Evolutionary conservation across 2,329 filamentous ascomycete genomes (phyloP).

Genomic region (Fusarium sp.): DNA sequence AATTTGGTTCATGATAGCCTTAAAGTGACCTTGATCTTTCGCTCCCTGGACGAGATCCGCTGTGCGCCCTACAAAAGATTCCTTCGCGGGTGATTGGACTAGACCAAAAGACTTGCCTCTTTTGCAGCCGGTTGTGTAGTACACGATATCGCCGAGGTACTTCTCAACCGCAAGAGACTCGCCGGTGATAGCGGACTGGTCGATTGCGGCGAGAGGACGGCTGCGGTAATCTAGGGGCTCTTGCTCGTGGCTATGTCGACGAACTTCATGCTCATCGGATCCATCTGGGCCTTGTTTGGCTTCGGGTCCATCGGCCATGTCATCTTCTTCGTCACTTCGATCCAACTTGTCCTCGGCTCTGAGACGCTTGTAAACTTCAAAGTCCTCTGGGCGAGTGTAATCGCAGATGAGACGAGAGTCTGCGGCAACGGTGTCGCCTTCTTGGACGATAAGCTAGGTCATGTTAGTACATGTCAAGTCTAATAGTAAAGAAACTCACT

Average conservation of each 20-base stretch:
- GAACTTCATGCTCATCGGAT: neutral
- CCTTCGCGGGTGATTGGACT: slow-evolving; percentile 20
- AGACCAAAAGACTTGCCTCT: slow-evolving; percentile 26
- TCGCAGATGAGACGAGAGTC: slow-evolving; percentile 32
- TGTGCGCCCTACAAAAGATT: slow-evolving; percentile 32
- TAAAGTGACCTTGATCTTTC: slow-evolving; percentile 36
- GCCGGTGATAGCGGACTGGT: slow-evolving; percentile 34
- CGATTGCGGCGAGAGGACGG: slow-evolving; percentile 26
- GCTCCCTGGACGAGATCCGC: slow-evolving; percentile 34
- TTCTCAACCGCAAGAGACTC: slow-evolving; percentile 34
- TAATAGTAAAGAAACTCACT: neutral
- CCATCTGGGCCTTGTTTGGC: slow-evolving; percentile 10
- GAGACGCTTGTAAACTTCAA: slow-evolving; percentile 32
- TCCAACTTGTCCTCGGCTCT: slow-evolving; percentile 32
- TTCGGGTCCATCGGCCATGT: slow-evolving; percentile 9
- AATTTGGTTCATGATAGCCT: slow-evolving; percentile 36
- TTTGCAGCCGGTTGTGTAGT: slow-evolving; percentile 36
- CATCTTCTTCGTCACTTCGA: slow-evolving; percentile 32
- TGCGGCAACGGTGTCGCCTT: slow-evolving; percentile 33
- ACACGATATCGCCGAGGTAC: slow-evolving; percentile 27
- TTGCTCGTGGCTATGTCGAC: slow-evolving; percentile 1
- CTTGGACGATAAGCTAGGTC: slow-evolving; percentile 20
- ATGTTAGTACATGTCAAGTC: neutral
- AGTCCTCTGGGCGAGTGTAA: slow-evolving; percentile 29
- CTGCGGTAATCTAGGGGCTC: slow-evolving; percentile 18